These are phyloP conservation scores for Bremia lactucae DNA, from an alignment of 352 stramenopile genomes.

Conservation along the genomic window DNA sequence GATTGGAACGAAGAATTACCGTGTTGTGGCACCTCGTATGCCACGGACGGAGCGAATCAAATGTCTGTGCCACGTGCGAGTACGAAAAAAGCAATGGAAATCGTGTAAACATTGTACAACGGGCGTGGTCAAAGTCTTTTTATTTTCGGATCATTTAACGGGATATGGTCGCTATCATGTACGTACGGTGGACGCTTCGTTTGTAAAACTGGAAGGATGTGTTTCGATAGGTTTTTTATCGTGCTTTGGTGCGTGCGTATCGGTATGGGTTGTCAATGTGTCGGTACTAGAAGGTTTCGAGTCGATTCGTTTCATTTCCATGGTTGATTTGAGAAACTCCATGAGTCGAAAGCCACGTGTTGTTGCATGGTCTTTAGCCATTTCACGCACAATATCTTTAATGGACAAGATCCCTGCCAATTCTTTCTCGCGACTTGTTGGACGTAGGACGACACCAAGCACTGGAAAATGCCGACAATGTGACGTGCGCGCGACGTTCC, in stretches of 20 bases:
- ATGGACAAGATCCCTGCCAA: constrained; percentile 73
- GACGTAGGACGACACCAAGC: constrained; percentile 61
- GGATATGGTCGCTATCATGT: too few species aligned
- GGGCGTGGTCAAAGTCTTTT: too few species aligned
- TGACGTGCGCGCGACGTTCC: constrained; percentile 47
- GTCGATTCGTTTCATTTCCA: constrained; percentile 43
- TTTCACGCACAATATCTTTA: constrained; percentile 81
- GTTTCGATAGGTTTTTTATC: too few species aligned
- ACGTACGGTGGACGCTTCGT: too few species aligned
- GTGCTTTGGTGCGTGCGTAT: too few species aligned
- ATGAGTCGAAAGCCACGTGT: constrained; percentile 69
- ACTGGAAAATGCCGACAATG: constrained; percentile 80
- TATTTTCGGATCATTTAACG: too few species aligned
- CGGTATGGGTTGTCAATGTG: too few species aligned
- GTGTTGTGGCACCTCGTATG: constrained; percentile 39
- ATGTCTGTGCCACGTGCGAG: constrained; percentile 66
- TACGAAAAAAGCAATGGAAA: constrained; percentile 38
- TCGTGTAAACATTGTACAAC: too few species aligned
- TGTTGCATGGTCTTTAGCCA: constrained; percentile 66
- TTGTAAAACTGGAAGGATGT: too few species aligned
- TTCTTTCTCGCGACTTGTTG: constrained; percentile 68
- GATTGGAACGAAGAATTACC: constrained; percentile 61
- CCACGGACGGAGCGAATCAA: constrained; percentile 24
- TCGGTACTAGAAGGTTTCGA: constrained; percentile 10
- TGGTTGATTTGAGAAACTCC: constrained; percentile 79